Base-by-base conservation (phyloP, 257 asterid genomes). In the Scutellaria galericulata region DNA sequence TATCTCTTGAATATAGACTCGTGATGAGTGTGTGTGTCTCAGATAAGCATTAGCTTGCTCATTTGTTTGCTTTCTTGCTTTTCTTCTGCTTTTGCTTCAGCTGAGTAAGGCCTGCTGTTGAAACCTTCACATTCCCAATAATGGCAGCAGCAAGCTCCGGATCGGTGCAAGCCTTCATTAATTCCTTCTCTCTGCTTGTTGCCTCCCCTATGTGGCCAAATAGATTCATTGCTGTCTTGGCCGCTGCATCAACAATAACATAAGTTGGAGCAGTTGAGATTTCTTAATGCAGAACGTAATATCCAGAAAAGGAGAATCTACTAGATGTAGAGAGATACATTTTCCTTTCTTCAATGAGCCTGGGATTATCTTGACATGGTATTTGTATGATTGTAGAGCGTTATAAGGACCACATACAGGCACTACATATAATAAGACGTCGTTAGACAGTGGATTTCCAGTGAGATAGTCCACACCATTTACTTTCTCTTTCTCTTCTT, bases 141-240 rank as follows among this genome's bases (percentile, higher is more conserved):
- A 94, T 82, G 24, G 97, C 93, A 77, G 99, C 97, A 73, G 88
- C 90, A 44, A 94, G 96, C 80, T 94, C 99, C 35, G 97, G 90
- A 75, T 93, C 98, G 13, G 98, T 91, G 87, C 98, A 91, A 8
- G 93, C 97, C 88, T 93, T 93, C 96, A 93, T 93, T 76, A 93
- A 51, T 82, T 93, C 98, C 86, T 89, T 94, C 82, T 94, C 99
- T 80, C 99, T 83, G 58, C 56, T 79, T 22, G 93, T 79, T 14
- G 99, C 87, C 75, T 91, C 99, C 0, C 86, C 65, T 84, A 87
- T 84, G 81, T 88, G 97, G 71, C 87, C 73, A 63, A 91, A 94
- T 84, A 91, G 84, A 81, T 83, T 88, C 91, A 91, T 89, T 24
- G 96, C 92, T 2, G 90, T 87, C 82, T 94, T 94, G 13, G 94